Conservation (phyloP, 441 rosid species). For the Lepidium campestre region DNA sequence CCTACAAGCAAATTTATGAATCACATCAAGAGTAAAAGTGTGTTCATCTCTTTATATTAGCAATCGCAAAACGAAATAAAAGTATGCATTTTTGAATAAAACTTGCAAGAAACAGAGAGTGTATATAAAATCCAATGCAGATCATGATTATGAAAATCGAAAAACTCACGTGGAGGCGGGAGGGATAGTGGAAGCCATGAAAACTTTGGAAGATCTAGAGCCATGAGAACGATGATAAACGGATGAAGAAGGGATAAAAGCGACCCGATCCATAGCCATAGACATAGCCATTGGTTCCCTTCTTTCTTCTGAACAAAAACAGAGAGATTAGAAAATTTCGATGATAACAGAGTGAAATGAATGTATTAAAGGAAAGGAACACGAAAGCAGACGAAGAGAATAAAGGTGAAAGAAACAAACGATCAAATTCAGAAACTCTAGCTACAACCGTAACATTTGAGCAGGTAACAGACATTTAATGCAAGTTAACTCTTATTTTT, state of each 20-base stretch:
- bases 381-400: neutral
- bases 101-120: neutral
- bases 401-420: neutral
- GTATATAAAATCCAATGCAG: neutral
- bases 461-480: neutral
- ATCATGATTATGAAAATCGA: neutral
- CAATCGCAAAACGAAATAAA: neutral
- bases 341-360: slow-evolving; percentile 24
- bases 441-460: neutral
- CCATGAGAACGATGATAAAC: slow-evolving; percentile 5
- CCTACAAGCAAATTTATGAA: neutral
- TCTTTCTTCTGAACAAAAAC: neutral
- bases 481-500: neutral
- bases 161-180: slow-evolving; percentile 31
- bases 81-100: neutral
- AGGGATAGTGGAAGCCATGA: slow-evolving; percentile 36
- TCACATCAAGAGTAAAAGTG: neutral
- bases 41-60: neutral
- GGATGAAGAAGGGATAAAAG: slow-evolving; percentile 22
- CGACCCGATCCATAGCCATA: slow-evolving; percentile 31
- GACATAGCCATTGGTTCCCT: slow-evolving; percentile 33
- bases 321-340: neutral
- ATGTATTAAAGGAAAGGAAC: slow-evolving; percentile 1
- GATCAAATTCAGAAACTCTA: slow-evolving; percentile 10
- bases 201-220: slow-evolving; percentile 31